phyloP scores from a whole-genome alignment of 345 rosid species.

The Citrus unshiu region DNA sequence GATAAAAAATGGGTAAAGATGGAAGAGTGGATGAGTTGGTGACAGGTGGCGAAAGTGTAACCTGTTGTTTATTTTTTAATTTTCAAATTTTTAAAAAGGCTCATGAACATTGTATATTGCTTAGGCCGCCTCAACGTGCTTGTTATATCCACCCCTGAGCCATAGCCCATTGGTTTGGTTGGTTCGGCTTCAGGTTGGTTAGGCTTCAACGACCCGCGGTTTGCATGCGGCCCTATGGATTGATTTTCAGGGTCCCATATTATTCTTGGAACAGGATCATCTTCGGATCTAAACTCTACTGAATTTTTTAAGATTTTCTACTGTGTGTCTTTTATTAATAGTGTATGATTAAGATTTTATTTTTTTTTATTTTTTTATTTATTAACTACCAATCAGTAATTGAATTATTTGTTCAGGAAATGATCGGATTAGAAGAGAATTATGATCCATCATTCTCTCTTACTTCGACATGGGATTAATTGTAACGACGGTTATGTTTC shows the following conservation, averaged over 20 bases:
- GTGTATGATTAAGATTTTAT: fast-evolving
- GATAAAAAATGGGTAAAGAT: not conserved
- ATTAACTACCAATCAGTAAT: no score
- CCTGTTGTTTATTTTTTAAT: not conserved
- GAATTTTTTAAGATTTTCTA: no score
- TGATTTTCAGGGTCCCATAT: no score
- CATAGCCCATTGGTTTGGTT: not conserved
- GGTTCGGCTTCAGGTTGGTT: not conserved
- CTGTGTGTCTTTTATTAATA: fast-evolving
- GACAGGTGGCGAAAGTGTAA: not conserved
- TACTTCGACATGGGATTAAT: no score
- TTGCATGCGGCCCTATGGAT: not conserved
- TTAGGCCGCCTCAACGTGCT: not conserved
- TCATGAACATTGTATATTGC: not conserved
- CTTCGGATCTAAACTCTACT: fast-evolving
- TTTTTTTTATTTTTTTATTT: no score
- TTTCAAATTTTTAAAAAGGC: not conserved
- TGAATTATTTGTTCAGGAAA: no score
- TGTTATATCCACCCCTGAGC: not conserved
- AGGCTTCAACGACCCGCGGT: not conserved
- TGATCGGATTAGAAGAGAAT: no score
- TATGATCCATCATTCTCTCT: no score
- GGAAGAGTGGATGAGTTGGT: not conserved
- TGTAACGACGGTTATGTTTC: no score
- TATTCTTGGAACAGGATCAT: no score